Percentiles rank a stretch among this genome's conserved stretches.
These are phyloP conservation scores for Colletotrichum neosansevieriae DNA, from an alignment of 2,329 filamentous ascomycete species.

Conservation along the genomic window DNA sequence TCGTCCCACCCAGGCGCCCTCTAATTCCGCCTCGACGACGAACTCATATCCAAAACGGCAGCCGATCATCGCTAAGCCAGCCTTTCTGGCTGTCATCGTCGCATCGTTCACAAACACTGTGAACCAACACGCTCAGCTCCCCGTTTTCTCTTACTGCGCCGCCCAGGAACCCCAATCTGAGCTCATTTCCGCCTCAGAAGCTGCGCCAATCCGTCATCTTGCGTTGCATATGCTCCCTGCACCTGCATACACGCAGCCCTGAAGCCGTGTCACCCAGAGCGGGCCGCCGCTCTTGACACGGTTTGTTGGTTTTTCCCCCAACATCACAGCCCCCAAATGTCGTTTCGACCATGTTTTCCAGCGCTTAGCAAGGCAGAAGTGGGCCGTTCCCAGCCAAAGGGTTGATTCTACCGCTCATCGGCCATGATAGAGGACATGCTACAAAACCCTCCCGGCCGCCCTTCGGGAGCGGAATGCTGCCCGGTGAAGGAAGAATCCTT, in stretches of 20 bases:
- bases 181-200: background rate
- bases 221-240: slow-evolving; percentile 10
- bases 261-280: background rate
- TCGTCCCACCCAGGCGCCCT: background rate
- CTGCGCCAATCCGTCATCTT: background rate
- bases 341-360: background rate
- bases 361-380: slow-evolving; percentile 3
- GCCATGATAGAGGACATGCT: slow-evolving; percentile 1
- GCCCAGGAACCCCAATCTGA: background rate
- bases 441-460: slow-evolving; percentile 9
- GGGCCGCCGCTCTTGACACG: background rate
- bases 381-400: slow-evolving; percentile 1
- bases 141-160: slow-evolving; percentile 5
- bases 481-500: background rate
- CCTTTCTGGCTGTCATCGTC: background rate
- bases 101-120: background rate
- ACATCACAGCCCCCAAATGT: slow-evolving; percentile 15
- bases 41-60: background rate
- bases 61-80: slow-evolving; percentile 3
- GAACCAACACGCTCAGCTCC: slow-evolving; percentile 3
- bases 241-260: slow-evolving; percentile 13
- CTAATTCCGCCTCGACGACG: background rate
- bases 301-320: slow-evolving; percentile 13
- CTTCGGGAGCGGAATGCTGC: background rate
- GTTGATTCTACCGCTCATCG: background rate